A percentile compares a stretch with the other conserved stretches of the same genome.
These are phyloP conservation scores for Barbatosphaeria neglecta DNA, from an alignment of 495 filamentous ascomycete species.

Conservation along the genomic window DNA sequence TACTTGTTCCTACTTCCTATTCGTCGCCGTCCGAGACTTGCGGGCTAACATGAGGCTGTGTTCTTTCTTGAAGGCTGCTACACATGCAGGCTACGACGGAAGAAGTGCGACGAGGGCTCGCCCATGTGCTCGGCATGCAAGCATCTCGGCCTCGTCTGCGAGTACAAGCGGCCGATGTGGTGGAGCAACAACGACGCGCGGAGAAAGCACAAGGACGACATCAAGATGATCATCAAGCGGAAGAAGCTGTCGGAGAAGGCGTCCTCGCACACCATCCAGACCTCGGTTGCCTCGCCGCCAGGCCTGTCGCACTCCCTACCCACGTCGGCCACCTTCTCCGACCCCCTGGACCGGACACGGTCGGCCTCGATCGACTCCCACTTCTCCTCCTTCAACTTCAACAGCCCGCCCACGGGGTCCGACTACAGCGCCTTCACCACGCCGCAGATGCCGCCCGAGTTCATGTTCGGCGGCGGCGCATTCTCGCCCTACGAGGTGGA, in stretches of 20 bases:
- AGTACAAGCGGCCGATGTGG: conserved; percentile 95
- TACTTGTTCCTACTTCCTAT: not conserved
- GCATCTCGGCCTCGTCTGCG: conserved; percentile 74
- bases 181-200: conserved; percentile 87
- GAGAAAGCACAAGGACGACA: conserved; percentile 76
- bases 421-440: conserved; percentile 54
- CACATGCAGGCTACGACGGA: conserved; percentile 85
- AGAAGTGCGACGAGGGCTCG: conserved; percentile 95
- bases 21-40: not conserved
- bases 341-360: conserved; percentile 56
- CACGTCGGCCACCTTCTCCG: conserved; percentile 68
- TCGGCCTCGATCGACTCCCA: conserved; percentile 72
- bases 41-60: conserved; percentile 20
- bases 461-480: conserved; percentile 31
- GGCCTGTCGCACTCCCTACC: conserved; percentile 72
- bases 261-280: conserved; percentile 39
- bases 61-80: conserved; percentile 69
- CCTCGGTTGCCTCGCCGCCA: conserved; percentile 53
- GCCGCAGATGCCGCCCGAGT: conserved; percentile 34
- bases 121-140: conserved; percentile 80
- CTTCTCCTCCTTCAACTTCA: conserved; percentile 61
- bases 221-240: conserved; percentile 95
- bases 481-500: conserved; percentile 85
- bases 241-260: conserved; percentile 88
- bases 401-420: conserved; percentile 43